These are phyloP conservation scores for Colletotrichum australisinense DNA, from an alignment of 2,329 filamentous ascomycete genomes.

Conservation along the genomic window DNA sequence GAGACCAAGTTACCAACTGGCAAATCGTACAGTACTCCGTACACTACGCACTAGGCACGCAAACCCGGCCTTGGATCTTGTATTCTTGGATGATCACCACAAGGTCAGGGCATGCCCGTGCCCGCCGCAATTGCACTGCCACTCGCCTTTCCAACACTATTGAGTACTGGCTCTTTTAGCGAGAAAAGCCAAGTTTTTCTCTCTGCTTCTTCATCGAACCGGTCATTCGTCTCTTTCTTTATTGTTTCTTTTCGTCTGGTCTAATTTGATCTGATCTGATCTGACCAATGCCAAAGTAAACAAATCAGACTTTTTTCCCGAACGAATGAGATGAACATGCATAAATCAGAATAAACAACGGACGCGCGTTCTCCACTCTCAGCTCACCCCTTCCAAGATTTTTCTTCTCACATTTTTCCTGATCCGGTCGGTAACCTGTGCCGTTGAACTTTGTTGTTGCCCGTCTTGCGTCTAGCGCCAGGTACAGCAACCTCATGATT, in stretches of 20 bases:
- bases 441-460: neutral
- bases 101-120: neutral
- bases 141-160: neutral
- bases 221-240: neutral
- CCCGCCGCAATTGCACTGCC: neutral
- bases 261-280: neutral
- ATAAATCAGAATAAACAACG: neutral
- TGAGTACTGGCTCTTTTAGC: neutral
- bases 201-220: neutral
- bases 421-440: neutral
- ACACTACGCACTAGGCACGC: neutral
- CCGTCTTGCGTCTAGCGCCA: slow-evolving; percentile 14
- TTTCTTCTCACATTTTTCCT: neutral
- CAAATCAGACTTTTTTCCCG: neutral
- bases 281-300: neutral
- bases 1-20: neutral
- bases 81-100: neutral
- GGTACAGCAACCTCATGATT: slow-evolving; percentile 10
- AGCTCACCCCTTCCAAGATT: neutral
- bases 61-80: neutral
- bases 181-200: neutral
- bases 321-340: neutral
- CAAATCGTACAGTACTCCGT: too few species aligned
- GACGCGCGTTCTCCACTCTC: neutral
- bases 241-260: neutral